Conservation (phyloP, 768 basidiomycete species). For the Phylloporus sp. region DNA sequence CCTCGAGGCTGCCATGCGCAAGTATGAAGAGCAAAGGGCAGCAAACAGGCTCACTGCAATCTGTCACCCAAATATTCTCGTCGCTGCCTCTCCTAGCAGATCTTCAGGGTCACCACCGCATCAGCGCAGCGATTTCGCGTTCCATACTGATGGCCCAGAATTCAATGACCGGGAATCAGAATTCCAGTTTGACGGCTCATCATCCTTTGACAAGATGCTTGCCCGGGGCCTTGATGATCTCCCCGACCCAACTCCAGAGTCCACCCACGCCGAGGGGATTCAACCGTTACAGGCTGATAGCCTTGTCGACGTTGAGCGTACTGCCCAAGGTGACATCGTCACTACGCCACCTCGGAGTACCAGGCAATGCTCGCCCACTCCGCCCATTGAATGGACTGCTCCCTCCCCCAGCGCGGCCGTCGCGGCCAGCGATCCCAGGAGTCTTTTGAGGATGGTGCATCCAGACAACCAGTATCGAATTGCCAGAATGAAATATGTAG, state of each 20-base stretch:
- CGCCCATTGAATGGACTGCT: conserved; percentile 21
- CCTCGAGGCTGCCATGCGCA: conserved; percentile 21
- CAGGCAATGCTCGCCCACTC: conserved; percentile 8
- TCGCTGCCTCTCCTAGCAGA: conserved; percentile 49
- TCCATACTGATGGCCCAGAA: conserved; percentile 9
- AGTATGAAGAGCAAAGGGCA: conserved; percentile 24
- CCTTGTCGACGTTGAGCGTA: conserved; percentile 3
- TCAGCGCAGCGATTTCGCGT: conserved; percentile 8
- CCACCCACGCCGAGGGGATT: conserved; percentile 8
- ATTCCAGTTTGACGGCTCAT: conserved; percentile 38
- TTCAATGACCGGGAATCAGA: conserved; percentile 23
- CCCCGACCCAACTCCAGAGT: conserved; percentile 23
- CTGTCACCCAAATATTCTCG: conserved; percentile 34
- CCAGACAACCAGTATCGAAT: conserved; percentile 31
- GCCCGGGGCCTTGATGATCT: conserved; percentile 30
- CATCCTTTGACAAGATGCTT: conserved; percentile 39
- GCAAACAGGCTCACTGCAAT: conserved; percentile 10
- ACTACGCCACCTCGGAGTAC: conserved; percentile 1
- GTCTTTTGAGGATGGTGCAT: conserved; percentile 32
- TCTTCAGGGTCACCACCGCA: conserved; percentile 16
- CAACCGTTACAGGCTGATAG: conserved; percentile 5
- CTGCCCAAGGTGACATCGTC: neutral
- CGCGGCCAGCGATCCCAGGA: conserved; percentile 26
- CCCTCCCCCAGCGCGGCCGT: conserved; percentile 13
- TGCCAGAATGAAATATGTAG: conserved; percentile 23